A percentile compares a stretch with the other conserved stretches of the same genome.
Evolutionary conservation across 345 rosid species (phyloP).

Genomic region (Melastoma malabathricum): DNA sequence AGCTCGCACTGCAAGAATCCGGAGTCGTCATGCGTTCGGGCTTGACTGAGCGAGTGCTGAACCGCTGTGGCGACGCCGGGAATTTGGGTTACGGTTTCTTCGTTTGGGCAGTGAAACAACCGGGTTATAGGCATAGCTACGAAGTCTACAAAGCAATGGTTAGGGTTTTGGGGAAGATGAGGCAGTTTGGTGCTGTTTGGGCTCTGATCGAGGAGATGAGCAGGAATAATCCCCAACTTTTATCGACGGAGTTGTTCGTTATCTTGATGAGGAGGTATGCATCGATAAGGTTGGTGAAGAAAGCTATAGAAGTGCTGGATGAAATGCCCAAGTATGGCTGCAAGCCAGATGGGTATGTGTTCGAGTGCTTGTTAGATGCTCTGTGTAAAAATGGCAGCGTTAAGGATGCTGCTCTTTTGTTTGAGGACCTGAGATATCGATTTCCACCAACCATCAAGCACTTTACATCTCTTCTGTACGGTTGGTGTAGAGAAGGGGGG

Average conservation of each 20-base stretch:
- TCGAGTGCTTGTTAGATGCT: slow-evolving; percentile 74
- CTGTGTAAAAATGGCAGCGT: slow-evolving; percentile 68
- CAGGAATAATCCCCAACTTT: slow-evolving; percentile 50
- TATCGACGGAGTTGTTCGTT: slow-evolving; percentile 56
- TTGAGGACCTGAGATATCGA: slow-evolving; percentile 56
- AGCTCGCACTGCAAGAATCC: slow-evolving; percentile 62
- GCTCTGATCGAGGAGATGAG: slow-evolving; percentile 80
- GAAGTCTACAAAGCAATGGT: slow-evolving; percentile 68
- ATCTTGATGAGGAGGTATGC: slow-evolving; percentile 66
- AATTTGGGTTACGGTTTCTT: slow-evolving; percentile 70
- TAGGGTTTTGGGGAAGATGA: slow-evolving; percentile 66
- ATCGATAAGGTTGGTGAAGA: slow-evolving; percentile 57
- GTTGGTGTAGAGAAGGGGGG: slow-evolving; percentile 93
- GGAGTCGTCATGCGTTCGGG: slow-evolving; percentile 57
- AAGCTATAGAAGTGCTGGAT: slow-evolving; percentile 80
- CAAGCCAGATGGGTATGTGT: slow-evolving; percentile 58
- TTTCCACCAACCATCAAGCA: slow-evolving; percentile 42
- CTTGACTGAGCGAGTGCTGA: slow-evolving; percentile 64
- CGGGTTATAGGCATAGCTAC: slow-evolving; percentile 49
- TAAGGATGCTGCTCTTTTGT: slow-evolving; percentile 75
- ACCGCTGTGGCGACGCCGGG: slow-evolving; percentile 90
- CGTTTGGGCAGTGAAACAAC: slow-evolving; percentile 76
- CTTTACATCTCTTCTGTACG: slow-evolving; percentile 64
- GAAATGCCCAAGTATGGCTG: slow-evolving; percentile 86
- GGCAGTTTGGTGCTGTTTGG: slow-evolving; percentile 82